Base-by-base conservation (phyloP, 495 filamentous ascomycete genomes). In the Penicillium manginii region DNA sequence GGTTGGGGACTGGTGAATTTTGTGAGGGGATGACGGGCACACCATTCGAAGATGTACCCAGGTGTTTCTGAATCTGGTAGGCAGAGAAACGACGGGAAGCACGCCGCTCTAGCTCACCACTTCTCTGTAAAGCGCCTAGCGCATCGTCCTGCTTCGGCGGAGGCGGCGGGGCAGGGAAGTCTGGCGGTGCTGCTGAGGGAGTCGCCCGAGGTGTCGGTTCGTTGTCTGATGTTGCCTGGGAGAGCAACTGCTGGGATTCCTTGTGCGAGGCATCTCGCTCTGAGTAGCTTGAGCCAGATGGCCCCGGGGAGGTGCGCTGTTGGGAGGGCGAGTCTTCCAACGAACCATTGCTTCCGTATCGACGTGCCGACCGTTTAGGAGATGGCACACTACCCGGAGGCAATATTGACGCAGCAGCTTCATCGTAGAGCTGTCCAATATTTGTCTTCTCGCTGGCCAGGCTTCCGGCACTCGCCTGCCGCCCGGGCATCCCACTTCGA, bases 51-150 rank as follows among this genome's bases (percentile, higher is more conserved):
- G 88, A 88, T 22, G 86, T 83, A 2, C 93, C 94, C 3, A 97
- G 81, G 58, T 96, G 91, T 64, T 96, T 97, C 21, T 91, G 90
- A 47, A 98, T 93, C 64, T 98, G 96, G 73, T 98, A 98, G 40
- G 89, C 87, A 31, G 93, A 97, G 68, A 97, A 98, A 63, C 94
- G 79, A 64, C 93, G 82, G 3, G 96, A 98, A 10, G 94, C 96
- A 63, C 94, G 84, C 62, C 94, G 83, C 66, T 98, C 93, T n/a
- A 98, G 77, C 56, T 96, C 91, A 5, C 92, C 91, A 52, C 92
- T 92, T 69, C 91, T 81, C 70, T 98, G 96, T 59, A 98, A 73
- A 43, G 92, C 92, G 39, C 90, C 91, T 50, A 98, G 79, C 9
- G 94, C 94, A 78, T 96, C 93, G 66, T 96, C 89, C 62, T 93